Base-by-base conservation (phyloP, 306 rosid genomes). In the Cicer pinnatifidum region DNA sequence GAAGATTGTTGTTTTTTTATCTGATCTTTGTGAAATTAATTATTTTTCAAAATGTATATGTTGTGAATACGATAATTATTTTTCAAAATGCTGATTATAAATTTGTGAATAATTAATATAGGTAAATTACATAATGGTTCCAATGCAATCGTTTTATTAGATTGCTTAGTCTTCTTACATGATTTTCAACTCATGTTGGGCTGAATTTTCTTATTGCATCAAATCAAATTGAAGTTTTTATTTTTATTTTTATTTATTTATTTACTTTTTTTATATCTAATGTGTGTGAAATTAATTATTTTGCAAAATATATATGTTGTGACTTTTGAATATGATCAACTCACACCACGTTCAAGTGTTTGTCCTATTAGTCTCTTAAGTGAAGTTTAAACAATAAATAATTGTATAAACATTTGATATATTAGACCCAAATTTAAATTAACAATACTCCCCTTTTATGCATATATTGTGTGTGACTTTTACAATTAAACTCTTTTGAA, bases 91-190 rank as follows among this genome's bases (percentile, higher is more conserved):
- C 33, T 23, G 33, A 3, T 28, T 28, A 28, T 82, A 62, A 37
- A 72, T 72, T 73, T 77, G 63, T 59, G 62, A 67, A 16, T 54
- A 40, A 53, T 79, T 13, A 73, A 35, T 57, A 7, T 8, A 61
- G 60, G 37, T 58, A n/a, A 46, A 60, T 69, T 81, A 43, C 75
- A 17, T 52, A 67, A 59, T 61, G 37, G 46, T 38, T 81, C 64
- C 23, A 38, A 52, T 13, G 37, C 84, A 75, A 81, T 81, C 71
- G 75, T 69, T 60, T 11, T 60, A 60, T 61, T 57, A 57, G 20
- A 80, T 75, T 71, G 73, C 77, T 62, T 33, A 75, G 16, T 75
- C 84, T 69, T 75, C 53, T 68, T 67, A 13, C 45, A 65, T n/a
- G 11, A 41, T 41, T 51, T 69, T 62, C 73, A 70, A 17, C 62